Percentiles rank a stretch among this genome's conserved stretches.
Evolutionary conservation across 495 filamentous ascomycete species (phyloP).

Genomic region (Penicillium cataractarum): DNA sequence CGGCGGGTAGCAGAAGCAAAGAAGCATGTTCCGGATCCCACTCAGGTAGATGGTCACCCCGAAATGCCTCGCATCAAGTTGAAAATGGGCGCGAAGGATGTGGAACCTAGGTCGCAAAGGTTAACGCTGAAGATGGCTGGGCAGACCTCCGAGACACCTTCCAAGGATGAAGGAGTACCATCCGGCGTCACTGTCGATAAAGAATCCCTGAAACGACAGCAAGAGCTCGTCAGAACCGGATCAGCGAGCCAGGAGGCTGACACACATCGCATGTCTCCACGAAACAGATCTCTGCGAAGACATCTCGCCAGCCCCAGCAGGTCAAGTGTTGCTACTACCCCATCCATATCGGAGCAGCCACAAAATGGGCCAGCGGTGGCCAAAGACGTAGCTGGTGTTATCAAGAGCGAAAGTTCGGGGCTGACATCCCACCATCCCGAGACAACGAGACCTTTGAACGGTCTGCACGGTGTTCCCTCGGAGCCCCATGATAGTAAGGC

Average conservation of each 20-base stretch:
- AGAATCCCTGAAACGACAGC: conserved; percentile 52
- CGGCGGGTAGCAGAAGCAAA: conserved; percentile 70
- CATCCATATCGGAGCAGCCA: conserved; percentile 21
- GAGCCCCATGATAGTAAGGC: conserved; percentile 23
- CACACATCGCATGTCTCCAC: conserved; percentile 25
- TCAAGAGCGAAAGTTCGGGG: conserved; percentile 22
- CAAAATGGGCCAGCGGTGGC: conserved; percentile 6
- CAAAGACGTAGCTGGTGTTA: conserved; percentile 3
- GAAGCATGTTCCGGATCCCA: conserved; percentile 60
- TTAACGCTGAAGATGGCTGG: conserved; percentile 46
- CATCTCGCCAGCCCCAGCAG: conserved; percentile 22
- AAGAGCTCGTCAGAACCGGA: conserved; percentile 49
- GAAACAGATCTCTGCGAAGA: conserved; percentile 24
- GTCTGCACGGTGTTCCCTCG: background rate
- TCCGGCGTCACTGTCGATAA: conserved; percentile 53
- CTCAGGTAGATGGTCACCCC: conserved; percentile 61
- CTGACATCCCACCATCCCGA: conserved; percentile 24
- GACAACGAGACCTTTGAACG: conserved; percentile 21
- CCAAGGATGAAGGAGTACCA: conserved; percentile 34
- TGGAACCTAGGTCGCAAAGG: conserved; percentile 51
- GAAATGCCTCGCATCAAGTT: conserved; percentile 60
- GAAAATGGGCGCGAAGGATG: conserved; percentile 63
- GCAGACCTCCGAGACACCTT: conserved; percentile 35
- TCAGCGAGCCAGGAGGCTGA: conserved; percentile 43
- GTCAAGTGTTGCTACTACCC: conserved; percentile 28